These are phyloP conservation scores for Candida jianshihensis DNA, from an alignment of 805 yeast genomes.

Conservation along the genomic window DNA sequence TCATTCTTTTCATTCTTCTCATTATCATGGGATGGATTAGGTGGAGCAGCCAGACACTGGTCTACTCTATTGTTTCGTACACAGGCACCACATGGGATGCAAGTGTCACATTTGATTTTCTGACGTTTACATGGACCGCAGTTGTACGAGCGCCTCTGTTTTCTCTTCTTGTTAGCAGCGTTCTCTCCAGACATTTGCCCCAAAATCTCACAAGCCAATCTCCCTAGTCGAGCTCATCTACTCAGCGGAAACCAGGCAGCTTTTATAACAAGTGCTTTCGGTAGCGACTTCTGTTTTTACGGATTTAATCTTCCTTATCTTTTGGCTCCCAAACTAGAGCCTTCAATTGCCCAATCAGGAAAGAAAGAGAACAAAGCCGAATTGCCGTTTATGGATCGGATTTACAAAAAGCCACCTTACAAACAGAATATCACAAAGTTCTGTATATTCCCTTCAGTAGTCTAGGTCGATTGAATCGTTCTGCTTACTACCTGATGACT, in stretches of 20 bases:
- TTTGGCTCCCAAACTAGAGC: too few relatives aligned
- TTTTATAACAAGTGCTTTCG: too few relatives aligned
- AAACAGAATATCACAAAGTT: too few relatives aligned
- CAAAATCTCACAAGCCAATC: too few relatives aligned
- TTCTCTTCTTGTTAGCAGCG: conserved; percentile 1
- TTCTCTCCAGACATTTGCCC: too few relatives aligned
- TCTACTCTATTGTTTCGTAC: conserved; percentile 29
- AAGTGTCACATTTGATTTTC: conserved; percentile 46
- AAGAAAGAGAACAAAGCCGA: background rate
- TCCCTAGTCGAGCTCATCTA: too few relatives aligned
- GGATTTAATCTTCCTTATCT: too few relatives aligned
- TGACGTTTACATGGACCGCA: conserved; percentile 51
- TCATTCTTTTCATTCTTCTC: conserved; percentile 13
- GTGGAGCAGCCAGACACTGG: conserved; percentile 34
- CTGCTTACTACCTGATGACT: conserved; percentile 2
- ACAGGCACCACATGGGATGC: conserved; percentile 42
- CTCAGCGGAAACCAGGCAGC: too few relatives aligned
- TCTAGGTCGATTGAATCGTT: conserved; percentile 9
- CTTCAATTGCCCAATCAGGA: background rate
- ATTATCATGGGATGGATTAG: conserved; percentile 36
- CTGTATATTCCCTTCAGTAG: conserved; percentile 5
- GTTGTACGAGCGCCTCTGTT: conserved; percentile 39
- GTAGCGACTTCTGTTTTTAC: too few relatives aligned
- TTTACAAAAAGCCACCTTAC: too few relatives aligned
- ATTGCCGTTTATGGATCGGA: too few relatives aligned